Base-by-base conservation (phyloP, 176 grass and related monocot genomes). In the Miscanthus lutarioriparius region DNA sequence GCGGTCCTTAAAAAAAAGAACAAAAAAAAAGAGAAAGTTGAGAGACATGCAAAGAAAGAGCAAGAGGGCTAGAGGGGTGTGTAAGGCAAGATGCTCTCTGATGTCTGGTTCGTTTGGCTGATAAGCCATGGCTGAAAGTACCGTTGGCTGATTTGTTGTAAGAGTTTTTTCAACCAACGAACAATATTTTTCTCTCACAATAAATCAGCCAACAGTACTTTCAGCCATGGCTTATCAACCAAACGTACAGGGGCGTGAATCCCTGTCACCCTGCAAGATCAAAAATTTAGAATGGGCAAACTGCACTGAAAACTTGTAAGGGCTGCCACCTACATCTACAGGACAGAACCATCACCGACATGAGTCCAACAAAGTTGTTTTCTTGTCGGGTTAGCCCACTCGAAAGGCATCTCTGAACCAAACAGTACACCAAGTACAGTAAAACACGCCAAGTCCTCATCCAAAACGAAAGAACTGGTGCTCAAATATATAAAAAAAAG, bases 51-150 rank as follows among this genome's bases (percentile, higher is more conserved):
- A 80, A 68, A 69, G 70, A 48, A 30, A 67, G 64, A 25, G 39
- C n/a, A n/a, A 33, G 20, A 83, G 28, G 28, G 28, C 28, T 2
- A 30, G 28, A 30, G 28, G 28, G 28, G 28, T 30, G 28, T 30
- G 28, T 2, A 30, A 69, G 79, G 70, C 63, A 77, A 61, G 87
- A 80, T 85, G 84, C 86, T 67, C 86, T 64, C 74, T 67, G n/a
- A n/a, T n/a, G n/a, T n/a, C n/a, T n/a, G n/a, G n/a, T n/a, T n/a
- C n/a, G n/a, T n/a, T n/a, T n/a, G n/a, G n/a, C n/a, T n/a, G n/a
- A n/a, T n/a, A n/a, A n/a, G n/a, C n/a, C n/a, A n/a, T n/a, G n/a
- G n/a, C n/a, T n/a, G n/a, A n/a, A n/a, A n/a, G n/a, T n/a, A n/a
- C n/a, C n/a, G n/a, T n/a, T n/a, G n/a, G n/a, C n/a, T n/a, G n/a